A percentile compares a stretch with the other conserved stretches of the same genome.
phyloP scores from a whole-genome alignment of 2,329 filamentous ascomycete species.

The Bipolaris bicolor region DNA sequence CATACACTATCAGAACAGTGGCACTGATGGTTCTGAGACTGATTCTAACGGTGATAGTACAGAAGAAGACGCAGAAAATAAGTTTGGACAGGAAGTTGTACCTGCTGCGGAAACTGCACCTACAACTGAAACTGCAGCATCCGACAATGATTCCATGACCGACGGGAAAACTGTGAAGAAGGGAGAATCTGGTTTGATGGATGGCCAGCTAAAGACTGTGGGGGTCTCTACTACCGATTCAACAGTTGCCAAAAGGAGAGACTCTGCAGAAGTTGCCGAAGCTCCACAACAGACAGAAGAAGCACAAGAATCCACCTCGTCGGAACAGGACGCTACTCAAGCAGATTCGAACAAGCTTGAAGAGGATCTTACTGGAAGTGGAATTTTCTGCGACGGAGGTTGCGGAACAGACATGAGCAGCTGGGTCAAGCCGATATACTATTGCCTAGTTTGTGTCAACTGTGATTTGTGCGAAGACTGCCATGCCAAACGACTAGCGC shows the following conservation, averaged over 20 bases:
- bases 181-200: not conserved
- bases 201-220: not conserved
- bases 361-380: not conserved
- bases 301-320: not conserved
- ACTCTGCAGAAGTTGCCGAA: not conserved
- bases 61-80: not conserved
- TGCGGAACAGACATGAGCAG: not conserved
- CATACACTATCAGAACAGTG: not conserved
- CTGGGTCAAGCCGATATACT: slow-evolving; percentile 1
- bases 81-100: not conserved
- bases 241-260: not conserved
- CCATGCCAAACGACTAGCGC: not conserved
- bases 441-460: not conserved
- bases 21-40: not conserved
- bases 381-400: not conserved
- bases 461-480: slow-evolving; percentile 4
- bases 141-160: not conserved
- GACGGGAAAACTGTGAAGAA: no score
- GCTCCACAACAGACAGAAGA: not conserved
- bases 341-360: not conserved
- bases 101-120: no score
- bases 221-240: not conserved
- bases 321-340: not conserved
- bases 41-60: not conserved
- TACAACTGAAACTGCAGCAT: not conserved